Conservation (phyloP, 176 grass and related monocot species). For the Cenchrus americanus region DNA sequence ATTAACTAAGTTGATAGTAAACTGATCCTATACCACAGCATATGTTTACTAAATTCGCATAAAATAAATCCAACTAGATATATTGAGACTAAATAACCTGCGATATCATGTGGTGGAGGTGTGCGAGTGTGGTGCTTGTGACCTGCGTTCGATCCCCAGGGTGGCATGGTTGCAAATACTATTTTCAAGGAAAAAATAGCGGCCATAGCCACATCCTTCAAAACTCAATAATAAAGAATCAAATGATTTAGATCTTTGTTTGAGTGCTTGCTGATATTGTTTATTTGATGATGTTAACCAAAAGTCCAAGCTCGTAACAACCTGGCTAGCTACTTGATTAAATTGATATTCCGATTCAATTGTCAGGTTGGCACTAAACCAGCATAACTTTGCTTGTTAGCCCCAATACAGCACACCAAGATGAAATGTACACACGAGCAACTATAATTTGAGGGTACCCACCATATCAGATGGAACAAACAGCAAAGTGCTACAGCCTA, state of each 20-base stretch:
- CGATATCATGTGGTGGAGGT: neutral
- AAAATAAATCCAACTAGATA: slow-evolving; percentile 21
- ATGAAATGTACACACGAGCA: slow-evolving; percentile 2
- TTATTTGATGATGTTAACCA: slow-evolving; percentile 3
- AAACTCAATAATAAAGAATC: slow-evolving; percentile 1
- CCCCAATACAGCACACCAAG: neutral
- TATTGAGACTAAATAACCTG: neutral
- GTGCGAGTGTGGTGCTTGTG: neutral
- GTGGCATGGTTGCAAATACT: neutral
- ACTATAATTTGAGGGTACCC: slow-evolving; percentile 12
- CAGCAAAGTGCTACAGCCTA: neutral
- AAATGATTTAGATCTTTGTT: neutral
- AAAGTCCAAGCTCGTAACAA: neutral
- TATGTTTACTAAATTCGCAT: neutral
- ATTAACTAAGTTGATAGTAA: neutral
- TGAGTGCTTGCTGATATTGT: slow-evolving; percentile 4
- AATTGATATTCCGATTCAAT: slow-evolving; percentile 2
- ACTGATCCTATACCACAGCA: neutral
- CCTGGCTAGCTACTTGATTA: neutral
- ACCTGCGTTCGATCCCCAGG: neutral
- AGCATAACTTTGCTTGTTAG: neutral
- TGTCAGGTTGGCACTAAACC: neutral
- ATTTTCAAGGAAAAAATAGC: slow-evolving; percentile 4
- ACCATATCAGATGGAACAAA: slow-evolving; percentile 24
- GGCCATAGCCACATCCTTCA: neutral